phyloP scores from a whole-genome alignment of 2,329 filamentous ascomycete species.

The Phialemoniopsis sp. region DNA sequence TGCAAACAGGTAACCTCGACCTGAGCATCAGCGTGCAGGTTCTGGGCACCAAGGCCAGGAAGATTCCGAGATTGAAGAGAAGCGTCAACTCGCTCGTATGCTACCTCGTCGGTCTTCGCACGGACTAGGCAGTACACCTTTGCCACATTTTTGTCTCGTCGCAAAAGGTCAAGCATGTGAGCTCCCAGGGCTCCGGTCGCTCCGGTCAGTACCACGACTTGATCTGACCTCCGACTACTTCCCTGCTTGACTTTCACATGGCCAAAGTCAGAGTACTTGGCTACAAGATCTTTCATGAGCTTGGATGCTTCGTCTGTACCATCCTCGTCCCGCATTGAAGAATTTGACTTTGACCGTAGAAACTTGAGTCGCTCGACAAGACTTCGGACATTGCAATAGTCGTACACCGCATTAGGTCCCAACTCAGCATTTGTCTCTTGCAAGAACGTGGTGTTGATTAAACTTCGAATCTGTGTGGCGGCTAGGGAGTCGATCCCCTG shows the following conservation, averaged over 20 bases:
- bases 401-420: too few relatives aligned
- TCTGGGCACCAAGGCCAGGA: not conserved
- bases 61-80: constrained; percentile 5
- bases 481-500: constrained; percentile 58
- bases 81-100: constrained; percentile 12
- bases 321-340: too few relatives aligned
- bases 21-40: too few relatives aligned
- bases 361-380: too few relatives aligned
- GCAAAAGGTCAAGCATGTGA: constrained; percentile 56
- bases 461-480: constrained; percentile 44
- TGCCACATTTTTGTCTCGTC: constrained; percentile 48
- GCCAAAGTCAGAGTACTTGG: too few relatives aligned
- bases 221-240: too few relatives aligned
- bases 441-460: constrained; percentile 19
- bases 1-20: constrained; percentile 18
- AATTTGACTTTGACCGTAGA: too few relatives aligned
- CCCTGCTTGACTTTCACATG: too few relatives aligned
- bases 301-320: too few relatives aligned
- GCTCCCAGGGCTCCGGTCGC: constrained; percentile 62
- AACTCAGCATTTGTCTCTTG: not conserved
- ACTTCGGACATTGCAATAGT: too few relatives aligned
- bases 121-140: constrained; percentile 49
- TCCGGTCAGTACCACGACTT: constrained; percentile 44
- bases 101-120: constrained; percentile 21
- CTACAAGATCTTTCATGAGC: too few relatives aligned